Evolutionary conservation across 169 alveolate genomes (phyloP), one percentile per base, ranked within the genome.

Genomic region (Theileria equi): DNA sequence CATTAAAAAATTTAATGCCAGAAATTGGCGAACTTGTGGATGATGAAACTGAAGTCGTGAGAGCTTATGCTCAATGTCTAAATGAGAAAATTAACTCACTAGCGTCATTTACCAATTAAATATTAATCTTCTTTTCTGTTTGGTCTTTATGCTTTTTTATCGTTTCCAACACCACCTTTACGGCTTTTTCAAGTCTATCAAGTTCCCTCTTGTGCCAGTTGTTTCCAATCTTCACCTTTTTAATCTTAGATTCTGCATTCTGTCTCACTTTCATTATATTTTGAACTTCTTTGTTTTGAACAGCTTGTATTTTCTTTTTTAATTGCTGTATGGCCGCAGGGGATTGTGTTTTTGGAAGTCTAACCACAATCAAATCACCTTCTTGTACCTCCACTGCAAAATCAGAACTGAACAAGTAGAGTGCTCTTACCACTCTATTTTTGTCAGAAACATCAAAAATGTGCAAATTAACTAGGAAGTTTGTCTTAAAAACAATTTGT

Each of bases 21-120:
- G 40, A 58, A 8, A 34, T 74, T n/a, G 79, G 84, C 31, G 84
- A 74, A 55, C 73, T 74, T 19, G 71, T 48, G 10, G 78, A 74
- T 23, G 84, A 74, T 59, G 80, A 74, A 57, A 17, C 55, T 16
- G 52, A 44, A 0, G 69, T 45, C 34, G 84, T 74, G 6, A 68
- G 67, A 44, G 40, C 67, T 19, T 45, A 58, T 25, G 67, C 80
- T 5, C 52, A 28, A 31, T 8, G 2, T 25, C 65, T 74, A 23
- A 63, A 74, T 35, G 79, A 57, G 16, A 32, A 44, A 26, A 57
- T 74, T 17, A 68, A 74, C 66, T n/a, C n/a, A n/a, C n/a, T n/a
- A n/a, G n/a, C n/a, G n/a, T n/a, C n/a, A n/a, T n/a, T n/a, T n/a
- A n/a, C n/a, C n/a, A n/a, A n/a, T n/a, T n/a, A n/a, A n/a, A n/a